Evolutionary conservation across 192 early-diverging fungal species (phyloP), one percentile per base, ranked within the genome.

Genomic region (Helicostylum pulchrum): DNA sequence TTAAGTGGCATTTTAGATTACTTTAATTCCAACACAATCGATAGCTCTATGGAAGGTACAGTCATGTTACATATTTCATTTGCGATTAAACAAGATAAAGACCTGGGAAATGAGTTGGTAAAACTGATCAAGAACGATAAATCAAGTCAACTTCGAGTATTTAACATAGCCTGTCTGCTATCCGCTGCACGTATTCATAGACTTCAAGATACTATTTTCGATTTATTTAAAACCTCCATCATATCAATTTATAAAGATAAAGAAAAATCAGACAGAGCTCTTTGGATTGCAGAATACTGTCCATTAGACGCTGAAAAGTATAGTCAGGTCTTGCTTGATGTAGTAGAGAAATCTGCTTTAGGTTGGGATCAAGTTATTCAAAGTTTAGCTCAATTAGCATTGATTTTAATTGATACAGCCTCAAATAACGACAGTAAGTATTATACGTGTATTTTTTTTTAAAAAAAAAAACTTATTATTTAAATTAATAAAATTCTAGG

Each of bases 11-110:
- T 88, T 4, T 70, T 83, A 5, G 74, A 69, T 34, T 81, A 83
- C 45, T 91, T 89, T 71, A 83, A 87, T 63, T 62, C 62, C 21
- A 50, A 85, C 30, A 77, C 87, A 61, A 64, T 71, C 42, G 60
- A 73, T 63, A 80, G 67, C 64, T 81, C 78, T 4, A 82, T 85
- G 34, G 85, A 88, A 59, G 88, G 86, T 21, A 87, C 84, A 0
- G 84, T 87, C 8, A 81, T 92, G 68, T 77, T 90, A 51, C 87
- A 92, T 59, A 77, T 92, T 39, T 81, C 77, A 64, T 90, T 87
- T 60, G 84, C 81, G 21, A 80, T 89, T 26, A 87, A 85, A 53
- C 90, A 92, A 70, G 88, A 92, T 71, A 84, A 88, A 73, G 79
- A 83, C 51, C 58, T 85, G 30, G 83, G 83, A 8, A 60, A 34